Evolutionary conservation across 345 rosid species (phyloP).

Genomic region (Arabidopsis suecica): DNA sequence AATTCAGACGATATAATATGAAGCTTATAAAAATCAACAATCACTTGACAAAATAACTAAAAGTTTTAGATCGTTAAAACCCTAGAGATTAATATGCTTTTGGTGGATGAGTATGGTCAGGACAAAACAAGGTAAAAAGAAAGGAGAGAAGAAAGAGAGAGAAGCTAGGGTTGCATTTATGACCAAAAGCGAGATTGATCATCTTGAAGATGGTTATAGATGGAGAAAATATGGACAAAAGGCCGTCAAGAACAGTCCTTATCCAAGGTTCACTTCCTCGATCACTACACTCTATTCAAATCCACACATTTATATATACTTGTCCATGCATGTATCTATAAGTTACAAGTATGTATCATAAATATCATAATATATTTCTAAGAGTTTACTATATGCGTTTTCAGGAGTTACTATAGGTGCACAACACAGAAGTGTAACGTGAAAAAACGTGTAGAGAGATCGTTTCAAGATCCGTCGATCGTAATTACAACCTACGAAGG

Average conservation of each 20-base stretch:
- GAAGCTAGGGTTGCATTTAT: conserved; percentile 73
- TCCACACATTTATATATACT: neutral
- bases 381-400: neutral
- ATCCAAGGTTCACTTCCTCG: conserved; percentile 59
- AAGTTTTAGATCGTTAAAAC: neutral
- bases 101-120: conserved; percentile 40
- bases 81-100: conserved; percentile 6
- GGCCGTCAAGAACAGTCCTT: conserved; percentile 78
- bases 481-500: conserved; percentile 90
- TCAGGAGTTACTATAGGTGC: conserved; percentile 91
- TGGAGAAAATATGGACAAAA: conserved; percentile 94
- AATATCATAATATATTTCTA: neutral
- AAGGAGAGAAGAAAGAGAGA: conserved; percentile 59
- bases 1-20: neutral
- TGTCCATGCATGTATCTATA: neutral
- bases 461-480: conserved; percentile 73
- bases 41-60: neutral
- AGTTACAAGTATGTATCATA: neutral
- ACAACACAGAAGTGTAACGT: conserved; percentile 85
- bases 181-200: conserved; percentile 83
- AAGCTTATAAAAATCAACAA: neutral
- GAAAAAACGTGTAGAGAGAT: conserved; percentile 86
- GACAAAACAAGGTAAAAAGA: conserved; percentile 52
- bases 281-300: neutral
- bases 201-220: conserved; percentile 84